Evolutionary conservation across 73 alveolate genomes (phyloP).

Genomic region (Paramecium sonneborni): DNA sequence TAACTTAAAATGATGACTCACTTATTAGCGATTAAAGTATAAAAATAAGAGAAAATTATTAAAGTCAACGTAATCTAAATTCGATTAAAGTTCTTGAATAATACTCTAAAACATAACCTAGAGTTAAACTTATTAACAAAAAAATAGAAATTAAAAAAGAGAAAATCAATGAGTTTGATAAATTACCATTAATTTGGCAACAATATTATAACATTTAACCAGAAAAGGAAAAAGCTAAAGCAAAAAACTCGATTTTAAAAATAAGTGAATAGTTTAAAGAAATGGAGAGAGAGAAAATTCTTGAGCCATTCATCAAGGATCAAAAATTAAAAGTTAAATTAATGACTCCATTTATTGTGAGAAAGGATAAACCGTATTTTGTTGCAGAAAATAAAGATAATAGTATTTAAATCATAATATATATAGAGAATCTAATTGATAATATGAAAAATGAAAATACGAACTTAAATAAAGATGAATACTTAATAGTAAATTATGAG

Average conservation of each 20-base stretch:
- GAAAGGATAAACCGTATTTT: neutral
- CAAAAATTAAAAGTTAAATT: neutral
- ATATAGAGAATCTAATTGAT: neutral
- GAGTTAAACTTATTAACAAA: neutral
- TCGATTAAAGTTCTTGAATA: neutral
- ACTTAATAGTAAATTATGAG: neutral
- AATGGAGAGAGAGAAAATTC: neutral
- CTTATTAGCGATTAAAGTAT: neutral
- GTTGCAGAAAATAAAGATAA: neutral
- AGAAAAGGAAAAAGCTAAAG: neutral
- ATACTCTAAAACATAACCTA: neutral
- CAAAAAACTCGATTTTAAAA: neutral
- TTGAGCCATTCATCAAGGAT: neutral
- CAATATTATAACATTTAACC: neutral
- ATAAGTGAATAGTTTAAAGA: neutral
- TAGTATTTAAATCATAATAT: neutral
- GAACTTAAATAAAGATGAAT: neutral
- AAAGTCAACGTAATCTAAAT: neutral
- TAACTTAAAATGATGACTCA: slow-evolving; percentile 7
- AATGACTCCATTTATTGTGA: neutral
- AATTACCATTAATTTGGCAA: slow-evolving; percentile 16
- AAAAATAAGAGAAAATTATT: neutral
- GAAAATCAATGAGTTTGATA: neutral
- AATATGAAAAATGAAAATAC: slow-evolving; percentile 4
- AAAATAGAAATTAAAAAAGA: neutral